Base-by-base conservation (phyloP, 768 basidiomycete species). In the Lentinus tigrinus region DNA sequence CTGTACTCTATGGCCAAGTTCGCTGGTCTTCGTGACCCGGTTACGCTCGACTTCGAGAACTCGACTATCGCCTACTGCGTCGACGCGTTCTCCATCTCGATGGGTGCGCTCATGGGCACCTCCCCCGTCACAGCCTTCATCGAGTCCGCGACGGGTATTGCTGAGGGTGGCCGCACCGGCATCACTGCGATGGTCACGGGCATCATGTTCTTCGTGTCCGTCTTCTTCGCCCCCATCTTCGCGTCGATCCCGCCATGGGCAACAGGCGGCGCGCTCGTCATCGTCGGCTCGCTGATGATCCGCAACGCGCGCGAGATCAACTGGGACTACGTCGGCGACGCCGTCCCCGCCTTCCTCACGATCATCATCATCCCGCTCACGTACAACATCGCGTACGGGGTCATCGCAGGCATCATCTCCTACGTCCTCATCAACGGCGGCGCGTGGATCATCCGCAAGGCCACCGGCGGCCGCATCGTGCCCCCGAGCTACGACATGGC, bases 1-100 rank as follows among this genome's bases (percentile, higher is more conserved):
- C 76, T 95, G 4, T 93, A 93, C 69, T 88, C 92, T 38, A 93
- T 95, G 92, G 89, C 91, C 52, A 92, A 89, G 70, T 93, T 93
- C 61, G 91, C 92, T 6, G 90, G 89, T n/a, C 80, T 95, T 2
- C 89, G 90, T 47, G 87, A 93, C 67, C 87, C 87, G 1, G 82
- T 90, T 14, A 93, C 91, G 24, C 77, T 92, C 55, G 92, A 95
- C 69, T 95, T 95, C 64, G 92, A 95, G 73, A 83, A 85, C 61
- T 89, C 87, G 17, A 90, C 86, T 13, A 76, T 89, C 58, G 91
- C 91, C 3, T 93, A 92, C 72, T 92, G 89, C 62, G 82, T 91
- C 26, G 90, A 92, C 64, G 91, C 91, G 0, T 86, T 92, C 69
- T 84, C 79, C 36, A 92, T 92, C 69, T 86, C 83, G 40, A 90